phyloP scores from a whole-genome alignment of 352 stramenopile genomes.

The Thraustochytrium sp. region DNA sequence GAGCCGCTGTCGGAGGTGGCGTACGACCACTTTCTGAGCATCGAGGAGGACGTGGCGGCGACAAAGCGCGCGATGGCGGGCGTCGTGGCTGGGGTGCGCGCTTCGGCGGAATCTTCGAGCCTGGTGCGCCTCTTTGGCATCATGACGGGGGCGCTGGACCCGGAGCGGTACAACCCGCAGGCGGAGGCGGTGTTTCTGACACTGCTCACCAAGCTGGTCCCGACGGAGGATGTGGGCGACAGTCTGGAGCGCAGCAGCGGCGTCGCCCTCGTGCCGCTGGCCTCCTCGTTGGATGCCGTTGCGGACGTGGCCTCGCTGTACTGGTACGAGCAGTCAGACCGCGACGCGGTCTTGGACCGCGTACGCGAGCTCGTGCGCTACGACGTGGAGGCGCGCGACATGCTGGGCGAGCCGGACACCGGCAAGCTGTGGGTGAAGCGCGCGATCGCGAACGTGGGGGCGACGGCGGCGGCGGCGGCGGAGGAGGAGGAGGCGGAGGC shows the following conservation, averaged over 20 bases:
- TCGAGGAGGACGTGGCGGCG: not conserved
- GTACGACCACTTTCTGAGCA: conserved; percentile 38
- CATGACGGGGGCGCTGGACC: not conserved
- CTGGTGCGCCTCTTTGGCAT: conserved; percentile 29
- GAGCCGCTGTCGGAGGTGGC: conserved; percentile 39
- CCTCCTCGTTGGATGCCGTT: not conserved
- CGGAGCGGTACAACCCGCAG: not conserved
- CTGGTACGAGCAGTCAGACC: conserved; percentile 8
- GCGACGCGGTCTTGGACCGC: not conserved
- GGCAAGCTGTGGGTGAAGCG: not conserved
- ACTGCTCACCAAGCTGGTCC: not conserved
- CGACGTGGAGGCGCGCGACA: not conserved
- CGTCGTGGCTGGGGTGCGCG: not conserved
- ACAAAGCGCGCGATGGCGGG: not conserved
- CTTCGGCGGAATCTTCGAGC: not conserved
- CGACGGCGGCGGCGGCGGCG: too few relatives aligned
- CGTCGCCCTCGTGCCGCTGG: not conserved
- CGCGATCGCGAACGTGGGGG: not conserved
- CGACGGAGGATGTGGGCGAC: not conserved
- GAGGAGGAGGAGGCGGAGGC: too few relatives aligned
- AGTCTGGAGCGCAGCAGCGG: not conserved
- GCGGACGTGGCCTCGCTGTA: not conserved
- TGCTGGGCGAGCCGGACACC: not conserved
- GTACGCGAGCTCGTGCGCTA: not conserved
- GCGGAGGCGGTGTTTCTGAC: not conserved